These are phyloP conservation scores for Raphanus raphanistrum DNA, from an alignment of 345 rosid genomes.

Conservation along the genomic window DNA sequence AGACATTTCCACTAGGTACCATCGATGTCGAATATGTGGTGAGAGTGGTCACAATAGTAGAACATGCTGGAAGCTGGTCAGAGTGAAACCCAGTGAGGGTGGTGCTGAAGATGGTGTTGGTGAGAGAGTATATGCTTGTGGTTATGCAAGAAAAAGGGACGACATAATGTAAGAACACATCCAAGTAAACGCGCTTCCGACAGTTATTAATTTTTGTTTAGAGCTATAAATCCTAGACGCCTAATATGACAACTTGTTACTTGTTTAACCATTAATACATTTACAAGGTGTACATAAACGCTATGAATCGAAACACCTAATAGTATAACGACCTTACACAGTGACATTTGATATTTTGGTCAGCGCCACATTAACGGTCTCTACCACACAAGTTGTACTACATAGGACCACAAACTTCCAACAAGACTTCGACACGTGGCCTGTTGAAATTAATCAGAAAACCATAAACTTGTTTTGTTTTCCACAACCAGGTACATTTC, in stretches of 20 bases:
- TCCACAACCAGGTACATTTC: conserved; percentile 10
- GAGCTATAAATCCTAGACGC: background rate
- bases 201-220: conserved; percentile 7
- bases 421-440: conserved; percentile 31
- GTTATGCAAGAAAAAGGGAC: conserved; percentile 49
- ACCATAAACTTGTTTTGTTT: conserved; percentile 10
- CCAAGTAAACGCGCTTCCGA: conserved; percentile 37
- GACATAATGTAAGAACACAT: conserved; percentile 64
- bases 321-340: background rate
- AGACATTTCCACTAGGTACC: conserved; percentile 33
- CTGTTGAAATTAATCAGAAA: conserved; percentile 16
- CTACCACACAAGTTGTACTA: background rate
- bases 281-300: too few species aligned
- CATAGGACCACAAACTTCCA: background rate
- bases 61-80: conserved; percentile 49
- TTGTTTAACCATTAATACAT: background rate
- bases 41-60: conserved; percentile 73
- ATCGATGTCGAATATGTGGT: conserved; percentile 54
- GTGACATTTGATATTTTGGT: background rate
- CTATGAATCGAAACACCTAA: background rate
- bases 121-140: conserved; percentile 47
- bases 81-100: conserved; percentile 10
- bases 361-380: background rate
- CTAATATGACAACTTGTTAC: too few species aligned
- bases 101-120: conserved; percentile 10